Percentiles rank a stretch among this genome's conserved stretches.
Conservation (phyloP, 768 basidiomycete species). For the Termitomyces sp. region DNA sequence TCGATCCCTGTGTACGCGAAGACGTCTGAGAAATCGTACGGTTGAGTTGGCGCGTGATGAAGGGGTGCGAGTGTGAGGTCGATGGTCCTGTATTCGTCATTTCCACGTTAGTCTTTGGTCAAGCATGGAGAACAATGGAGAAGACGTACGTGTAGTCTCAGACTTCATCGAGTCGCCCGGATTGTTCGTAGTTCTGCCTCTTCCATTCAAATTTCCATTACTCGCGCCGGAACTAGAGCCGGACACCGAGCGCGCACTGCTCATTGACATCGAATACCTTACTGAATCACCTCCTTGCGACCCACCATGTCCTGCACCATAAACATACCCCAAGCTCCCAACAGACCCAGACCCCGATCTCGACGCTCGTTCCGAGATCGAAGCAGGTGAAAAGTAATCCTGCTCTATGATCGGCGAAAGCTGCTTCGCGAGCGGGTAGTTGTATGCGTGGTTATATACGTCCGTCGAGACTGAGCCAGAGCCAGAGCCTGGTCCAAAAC, state of each 20-base stretch:
- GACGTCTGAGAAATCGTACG: slow-evolving; percentile 62
- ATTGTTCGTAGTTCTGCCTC: slow-evolving; percentile 20
- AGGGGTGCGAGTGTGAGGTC: slow-evolving; percentile 36
- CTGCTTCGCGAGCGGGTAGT: slow-evolving; percentile 39
- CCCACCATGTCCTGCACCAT: slow-evolving; percentile 15
- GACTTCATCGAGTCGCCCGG: slow-evolving; percentile 32
- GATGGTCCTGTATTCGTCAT: slow-evolving; percentile 35
- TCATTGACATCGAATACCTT: slow-evolving; percentile 12
- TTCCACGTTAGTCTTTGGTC: background rate
- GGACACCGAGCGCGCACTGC: background rate
- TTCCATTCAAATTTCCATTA: background rate
- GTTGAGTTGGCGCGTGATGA: slow-evolving; percentile 61
- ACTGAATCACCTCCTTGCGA: slow-evolving; percentile 8
- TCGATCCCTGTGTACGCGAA: slow-evolving; percentile 51
- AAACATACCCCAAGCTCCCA: background rate
- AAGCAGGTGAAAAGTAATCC: slow-evolving; percentile 48
- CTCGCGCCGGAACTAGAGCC: background rate
- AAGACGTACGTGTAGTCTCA: slow-evolving; percentile 38
- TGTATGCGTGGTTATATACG: slow-evolving; percentile 30
- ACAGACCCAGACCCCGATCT: background rate
- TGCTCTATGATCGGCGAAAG: slow-evolving; percentile 66
- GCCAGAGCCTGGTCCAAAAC: background rate
- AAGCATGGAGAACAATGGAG: background rate
- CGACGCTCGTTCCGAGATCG: slow-evolving; percentile 4
- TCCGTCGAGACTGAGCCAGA: slow-evolving; percentile 18